Evolutionary conservation across 305 asterid genomes (phyloP).

Genomic region (Fraxinus paxiana): DNA sequence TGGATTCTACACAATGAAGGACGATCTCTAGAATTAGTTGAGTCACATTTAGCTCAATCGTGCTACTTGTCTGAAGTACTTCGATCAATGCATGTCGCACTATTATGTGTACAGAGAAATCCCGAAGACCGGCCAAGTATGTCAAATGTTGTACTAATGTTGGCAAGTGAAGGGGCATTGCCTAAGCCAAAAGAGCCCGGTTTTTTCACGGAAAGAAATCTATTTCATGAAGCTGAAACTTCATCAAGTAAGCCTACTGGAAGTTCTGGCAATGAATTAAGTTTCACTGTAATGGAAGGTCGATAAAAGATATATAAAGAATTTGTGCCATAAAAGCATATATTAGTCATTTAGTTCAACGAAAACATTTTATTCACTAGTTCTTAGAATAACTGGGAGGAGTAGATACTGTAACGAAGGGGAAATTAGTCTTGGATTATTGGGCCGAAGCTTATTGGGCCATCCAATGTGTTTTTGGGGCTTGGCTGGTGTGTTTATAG

Average conservation of each 20-base stretch:
- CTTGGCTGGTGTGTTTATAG: no score
- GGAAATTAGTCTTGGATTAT: no score
- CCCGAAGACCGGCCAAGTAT: constrained; percentile 10
- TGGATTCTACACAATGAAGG: not conserved
- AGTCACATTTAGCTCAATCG: not conserved
- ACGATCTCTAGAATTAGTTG: not conserved
- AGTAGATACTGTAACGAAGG: no score
- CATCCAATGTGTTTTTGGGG: no score
- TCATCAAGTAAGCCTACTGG: not conserved
- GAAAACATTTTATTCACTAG: no score
- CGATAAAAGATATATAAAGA: not conserved
- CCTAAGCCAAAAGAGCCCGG: constrained; percentile 20
- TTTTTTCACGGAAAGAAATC: constrained; percentile 14
- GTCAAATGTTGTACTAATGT: constrained; percentile 16
- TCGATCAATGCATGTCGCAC: constrained; percentile 12
- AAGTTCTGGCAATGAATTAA: constrained; percentile 5
- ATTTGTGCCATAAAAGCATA: not conserved
- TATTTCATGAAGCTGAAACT: not conserved
- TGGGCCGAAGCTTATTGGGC: no score
- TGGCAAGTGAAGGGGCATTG: constrained; percentile 10
- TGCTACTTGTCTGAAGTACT: not conserved
- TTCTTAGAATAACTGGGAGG: no score
- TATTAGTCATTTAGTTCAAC: not conserved
- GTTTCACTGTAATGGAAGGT: constrained; percentile 1
- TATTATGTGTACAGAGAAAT: constrained; percentile 6